Base-by-base conservation (phyloP, 1,139 yeast species). In the Saccharomyces hybrid region DNA sequence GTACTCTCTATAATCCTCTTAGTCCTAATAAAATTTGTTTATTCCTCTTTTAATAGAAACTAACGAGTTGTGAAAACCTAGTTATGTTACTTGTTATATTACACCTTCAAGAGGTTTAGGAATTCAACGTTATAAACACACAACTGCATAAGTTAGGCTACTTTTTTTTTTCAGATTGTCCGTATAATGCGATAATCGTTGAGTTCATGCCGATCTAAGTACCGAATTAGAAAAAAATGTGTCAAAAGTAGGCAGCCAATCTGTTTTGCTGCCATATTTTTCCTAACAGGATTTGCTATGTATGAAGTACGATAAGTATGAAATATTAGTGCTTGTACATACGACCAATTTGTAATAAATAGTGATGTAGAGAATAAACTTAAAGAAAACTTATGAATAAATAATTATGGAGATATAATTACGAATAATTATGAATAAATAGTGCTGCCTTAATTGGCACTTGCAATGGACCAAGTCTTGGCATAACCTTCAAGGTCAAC, bases 401-500 rank as follows among this genome's bases (percentile, higher is more conserved):
- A 32, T 32, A 32, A 32, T 6, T n/a, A 32, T n/a, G n/a, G 25
- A 23, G 25, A 23, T 23, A 23, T 23, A 23, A 23, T 23, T 23
- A 23, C 25, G 25, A 32, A 32, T 32, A 32, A 32, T 6, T n/a
- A 32, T n/a, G n/a, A 28, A 23, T 19, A 16, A 23, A 23, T 46
- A 19, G 6, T 3, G 11, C 13, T 6, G 11, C 44, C 13, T 38
- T 38, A 26, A n/a, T 28, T 46, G 13, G 31, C 31, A 46, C 48
- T 27, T 46, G 48, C 48, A 16, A 38, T 38, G 44, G 26, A 28
- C 59, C 70, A 44, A 69, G 56, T 52, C 44, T 65, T 49, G 23
- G 67, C 64, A 53, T 73, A 73, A 28, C 66, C 70, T 29, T 65
- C 70, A 27, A 70, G 61, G n/a, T 60, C 57, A 44, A 66, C 58